Percentiles rank a stretch among this genome's conserved stretches.
Conservation (phyloP, 2,329 filamentous ascomycete genomes). For the Zopfia rhizophila region DNA sequence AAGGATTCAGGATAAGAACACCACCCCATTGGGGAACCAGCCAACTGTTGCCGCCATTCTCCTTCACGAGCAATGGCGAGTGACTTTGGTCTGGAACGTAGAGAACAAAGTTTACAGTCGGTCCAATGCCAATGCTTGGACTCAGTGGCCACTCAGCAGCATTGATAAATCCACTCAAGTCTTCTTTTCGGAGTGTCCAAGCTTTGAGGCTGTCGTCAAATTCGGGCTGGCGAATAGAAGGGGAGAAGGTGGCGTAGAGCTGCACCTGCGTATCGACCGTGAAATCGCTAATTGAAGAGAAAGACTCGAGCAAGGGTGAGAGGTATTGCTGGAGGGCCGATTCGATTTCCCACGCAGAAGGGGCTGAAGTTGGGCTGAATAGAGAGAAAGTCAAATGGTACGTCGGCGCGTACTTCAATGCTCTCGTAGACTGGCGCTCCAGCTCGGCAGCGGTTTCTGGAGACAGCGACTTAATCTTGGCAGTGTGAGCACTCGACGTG, state of each 20-base stretch:
- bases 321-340: conserved; percentile 83
- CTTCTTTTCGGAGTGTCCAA: conserved; percentile 80
- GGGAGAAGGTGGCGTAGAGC: conserved; percentile 79
- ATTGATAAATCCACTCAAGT: conserved; percentile 94
- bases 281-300: conserved; percentile 90
- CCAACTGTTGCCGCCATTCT: conserved; percentile 78
- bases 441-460: conserved; percentile 63
- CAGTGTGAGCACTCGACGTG: conserved; percentile 53
- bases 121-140: conserved; percentile 90
- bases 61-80: conserved; percentile 69
- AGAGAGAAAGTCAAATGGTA: conserved; percentile 97
- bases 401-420: conserved; percentile 89
- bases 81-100: conserved; percentile 80
- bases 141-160: conserved; percentile 97
- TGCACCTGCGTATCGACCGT: conserved; percentile 97
- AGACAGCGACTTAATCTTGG: conserved; percentile 64
- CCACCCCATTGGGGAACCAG: conserved; percentile 96
- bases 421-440: conserved; percentile 77
- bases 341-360: conserved; percentile 93
- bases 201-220: conserved; percentile 66
- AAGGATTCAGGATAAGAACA: conserved; percentile 74
- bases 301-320: conserved; percentile 79
- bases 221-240: conserved; percentile 68
- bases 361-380: conserved; percentile 80
- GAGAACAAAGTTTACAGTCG: conserved; percentile 95